Evolutionary conservation across 148 eudicot genomes (phyloP), one percentile per base, ranked within the genome.

Genomic region (Limonium bicolor): DNA sequence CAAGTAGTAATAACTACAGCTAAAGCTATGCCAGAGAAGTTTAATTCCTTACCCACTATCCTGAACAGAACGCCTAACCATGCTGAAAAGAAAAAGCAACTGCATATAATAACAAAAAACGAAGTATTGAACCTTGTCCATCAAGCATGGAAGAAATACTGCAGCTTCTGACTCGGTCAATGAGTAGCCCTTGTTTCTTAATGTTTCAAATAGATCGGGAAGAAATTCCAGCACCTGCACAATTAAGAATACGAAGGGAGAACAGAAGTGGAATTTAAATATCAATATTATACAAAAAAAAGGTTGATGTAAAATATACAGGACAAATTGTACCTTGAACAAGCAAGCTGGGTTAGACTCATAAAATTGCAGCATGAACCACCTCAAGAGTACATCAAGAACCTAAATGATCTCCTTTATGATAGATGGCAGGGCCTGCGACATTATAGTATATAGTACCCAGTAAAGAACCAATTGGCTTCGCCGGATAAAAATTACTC

Each of bases 201-300:
- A 70, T 32, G 64, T 56, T 50, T 67, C 80, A 62, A 92, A 61
- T 55, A 92, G 85, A 50, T 85, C 95, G 26, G 95, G 90, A 54
- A 92, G 86, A 61, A 92, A 92, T 48, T 92, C 99, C 39, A 92
- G 62, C 48, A 81, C 99, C 99, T 92, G n/a, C n/a, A n/a, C n/a
- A n/a, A n/a, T n/a, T n/a, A n/a, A n/a, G n/a, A n/a, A n/a, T n/a
- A n/a, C n/a, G n/a, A n/a, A n/a, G n/a, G n/a, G n/a, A n/a, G n/a
- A n/a, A n/a, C n/a, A n/a, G n/a, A n/a, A n/a, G n/a, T n/a, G n/a
- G n/a, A n/a, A n/a, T n/a, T n/a, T n/a, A n/a, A n/a, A n/a, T 23
- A 22, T n/a, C n/a, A n/a, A n/a, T n/a, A n/a, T n/a, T n/a, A n/a
- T n/a, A n/a, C n/a, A n/a, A n/a, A n/a, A n/a, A n/a, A n/a, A n/a